Conservation (phyloP, 768 basidiomycete genomes). For the Fomitopsis pulvina region DNA sequence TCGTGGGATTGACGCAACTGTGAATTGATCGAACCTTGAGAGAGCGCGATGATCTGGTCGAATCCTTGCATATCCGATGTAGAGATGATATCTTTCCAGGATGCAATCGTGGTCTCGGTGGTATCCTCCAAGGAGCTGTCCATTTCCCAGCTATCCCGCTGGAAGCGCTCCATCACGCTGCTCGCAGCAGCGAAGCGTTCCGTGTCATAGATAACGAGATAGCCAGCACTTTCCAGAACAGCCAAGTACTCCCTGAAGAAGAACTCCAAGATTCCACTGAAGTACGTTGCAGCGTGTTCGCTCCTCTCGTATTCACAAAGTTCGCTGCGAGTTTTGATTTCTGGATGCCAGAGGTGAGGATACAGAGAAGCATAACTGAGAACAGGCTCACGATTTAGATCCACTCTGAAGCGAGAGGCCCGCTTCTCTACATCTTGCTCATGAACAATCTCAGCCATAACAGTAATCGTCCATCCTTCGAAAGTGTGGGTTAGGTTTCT, state of each 20-base stretch:
- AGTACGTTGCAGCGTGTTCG: conserved; percentile 4
- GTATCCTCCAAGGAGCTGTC: background rate
- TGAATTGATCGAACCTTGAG: conserved; percentile 19
- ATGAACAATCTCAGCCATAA: conserved; percentile 17
- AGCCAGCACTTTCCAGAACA: conserved; percentile 11
- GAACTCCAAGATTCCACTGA: conserved; percentile 9
- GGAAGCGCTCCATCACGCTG: background rate
- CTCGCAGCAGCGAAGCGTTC: conserved; percentile 3
- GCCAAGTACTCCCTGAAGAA: conserved; percentile 18
- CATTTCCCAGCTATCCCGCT: background rate
- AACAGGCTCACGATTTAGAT: conserved; percentile 13
- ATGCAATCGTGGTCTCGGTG: background rate
- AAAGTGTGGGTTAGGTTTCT: background rate
- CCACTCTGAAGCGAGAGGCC: conserved; percentile 11
- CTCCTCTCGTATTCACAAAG: background rate
- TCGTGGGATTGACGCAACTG: conserved; percentile 13
- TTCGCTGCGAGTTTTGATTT: background rate
- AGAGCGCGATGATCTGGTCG: conserved; percentile 20
- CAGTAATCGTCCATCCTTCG: conserved; percentile 19
- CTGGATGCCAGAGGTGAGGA: background rate
- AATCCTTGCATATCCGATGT: conserved; percentile 16
- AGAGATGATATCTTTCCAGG: conserved; percentile 11
- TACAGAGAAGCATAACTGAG: background rate
- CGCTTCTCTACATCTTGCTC: conserved; percentile 10
- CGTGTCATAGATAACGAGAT: conserved; percentile 16